Evolutionary conservation across 495 filamentous ascomycete genomes (phyloP), one percentile per base, ranked within the genome.

Genomic region (Penicillium cosmopolitanum): DNA sequence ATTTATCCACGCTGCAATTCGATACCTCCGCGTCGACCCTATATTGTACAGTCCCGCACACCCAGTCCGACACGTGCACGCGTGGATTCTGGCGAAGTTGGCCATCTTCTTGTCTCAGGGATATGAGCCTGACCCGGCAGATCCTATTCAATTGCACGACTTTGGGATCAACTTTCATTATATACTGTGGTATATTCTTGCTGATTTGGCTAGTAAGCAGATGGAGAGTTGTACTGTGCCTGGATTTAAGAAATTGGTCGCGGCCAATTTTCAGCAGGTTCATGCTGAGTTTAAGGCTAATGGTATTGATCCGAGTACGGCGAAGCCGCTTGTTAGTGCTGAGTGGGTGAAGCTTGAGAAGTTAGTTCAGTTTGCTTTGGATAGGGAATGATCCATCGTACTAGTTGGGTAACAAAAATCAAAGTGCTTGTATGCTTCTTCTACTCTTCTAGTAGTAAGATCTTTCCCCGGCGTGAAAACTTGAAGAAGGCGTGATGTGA

Each of bases 21-120:
- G 72, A 2, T 77, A 78, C 36, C 55, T 73, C 2, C 61, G 63
- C 25, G 64, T 80, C 40, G 80, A 83, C 33, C 73, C 75, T 0
- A 31, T 68, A 1, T 59, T 78, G 3, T 79, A 76, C 18, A 55
- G 56, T 35, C 62, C 65, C 5, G 66, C 61, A 1, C 78, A 83
- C 60, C 80, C 80, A 0, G 66, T 82, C 5, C 71, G 80, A 5
- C 67, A 76, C 5, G 57, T 80, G 21, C 76, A 81, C 64, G 75
- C 68, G 21, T 80, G 76, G 75, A 59, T 75, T 28, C 51, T 82
- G 1, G 65, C 73, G 2, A 73, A 74, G 25, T 54, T 80, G 10
- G 71, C 70, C 1, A 67, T 77, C 5, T 70, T 73, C n/a, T 57
- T 77, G 15, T 77, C 73, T 0, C 70, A 67, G 11, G 67, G 63